Conservation (phyloP, 305 asterid genomes). For the Ilex paraguariensis region DNA sequence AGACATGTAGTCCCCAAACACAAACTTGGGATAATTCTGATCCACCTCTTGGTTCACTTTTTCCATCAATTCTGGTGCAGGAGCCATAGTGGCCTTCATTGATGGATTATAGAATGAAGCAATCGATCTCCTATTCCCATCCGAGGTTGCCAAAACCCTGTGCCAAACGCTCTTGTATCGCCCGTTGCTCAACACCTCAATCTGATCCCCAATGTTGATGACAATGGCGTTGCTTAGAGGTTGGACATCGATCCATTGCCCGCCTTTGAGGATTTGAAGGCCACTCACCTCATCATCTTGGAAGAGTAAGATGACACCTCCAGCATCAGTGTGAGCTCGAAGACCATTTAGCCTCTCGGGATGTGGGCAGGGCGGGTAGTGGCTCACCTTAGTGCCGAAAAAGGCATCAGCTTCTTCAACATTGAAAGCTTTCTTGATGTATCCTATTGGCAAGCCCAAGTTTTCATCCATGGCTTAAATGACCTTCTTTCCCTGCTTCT, state of each 20-base stretch:
- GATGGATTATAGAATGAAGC: too few species aligned
- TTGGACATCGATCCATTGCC: not conserved
- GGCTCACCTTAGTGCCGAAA: not conserved
- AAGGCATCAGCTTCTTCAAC: too few species aligned
- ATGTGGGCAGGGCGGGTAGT: not conserved
- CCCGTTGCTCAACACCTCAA: too few species aligned
- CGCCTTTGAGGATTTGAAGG: not conserved
- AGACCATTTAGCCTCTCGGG: not conserved
- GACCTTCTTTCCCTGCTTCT: not conserved
- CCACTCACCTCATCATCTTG: not conserved
- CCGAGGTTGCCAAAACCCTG: too few species aligned
- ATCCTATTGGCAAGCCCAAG: not conserved
- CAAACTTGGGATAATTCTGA: too few species aligned
- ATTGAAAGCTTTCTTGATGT: not conserved
- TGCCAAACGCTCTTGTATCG: too few species aligned
- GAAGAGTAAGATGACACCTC: not conserved
- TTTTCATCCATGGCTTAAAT: too few species aligned
- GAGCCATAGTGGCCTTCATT: not conserved
- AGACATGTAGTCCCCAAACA: not conserved
- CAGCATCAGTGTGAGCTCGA: not conserved
- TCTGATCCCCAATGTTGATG: not conserved
- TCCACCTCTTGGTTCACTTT: not conserved
- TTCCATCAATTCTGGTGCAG: not conserved
- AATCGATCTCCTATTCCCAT: too few species aligned
- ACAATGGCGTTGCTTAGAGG: not conserved